Percentiles rank a stretch among this genome's conserved stretches.
Conservation (phyloP, 1,284 basidiomycete species). For the Hymenochaete sp. region DNA sequence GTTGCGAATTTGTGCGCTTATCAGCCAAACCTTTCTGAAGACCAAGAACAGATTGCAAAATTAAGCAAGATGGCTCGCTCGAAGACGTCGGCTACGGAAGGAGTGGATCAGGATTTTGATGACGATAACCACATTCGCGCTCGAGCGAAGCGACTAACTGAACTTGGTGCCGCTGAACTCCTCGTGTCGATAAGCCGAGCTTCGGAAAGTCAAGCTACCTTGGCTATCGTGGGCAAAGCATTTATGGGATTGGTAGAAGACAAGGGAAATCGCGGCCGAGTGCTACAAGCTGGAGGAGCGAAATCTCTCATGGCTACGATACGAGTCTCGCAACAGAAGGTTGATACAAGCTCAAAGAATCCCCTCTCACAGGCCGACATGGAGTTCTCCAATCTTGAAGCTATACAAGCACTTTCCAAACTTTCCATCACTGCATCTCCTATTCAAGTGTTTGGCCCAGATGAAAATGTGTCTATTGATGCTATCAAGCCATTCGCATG, state of each 20-base stretch:
- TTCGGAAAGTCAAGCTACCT: conserved; percentile 49
- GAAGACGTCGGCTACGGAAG: conserved; percentile 26
- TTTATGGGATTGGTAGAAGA: conserved; percentile 71
- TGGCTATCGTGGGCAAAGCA: conserved; percentile 43
- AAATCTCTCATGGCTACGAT: conserved; percentile 65
- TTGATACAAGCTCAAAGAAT: conserved; percentile 22
- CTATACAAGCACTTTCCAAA: conserved; percentile 87
- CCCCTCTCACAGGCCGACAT: conserved; percentile 25
- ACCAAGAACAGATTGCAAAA: conserved; percentile 74
- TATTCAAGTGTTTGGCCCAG: conserved; percentile 80
- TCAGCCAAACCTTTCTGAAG: conserved; percentile 61
- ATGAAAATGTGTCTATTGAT: conserved; percentile 68
- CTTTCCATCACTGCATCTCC: conserved; percentile 89
- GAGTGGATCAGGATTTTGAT: conserved; percentile 30
- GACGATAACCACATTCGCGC: conserved; percentile 55
- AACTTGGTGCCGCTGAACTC: conserved; percentile 54
- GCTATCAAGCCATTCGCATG: conserved; percentile 69
- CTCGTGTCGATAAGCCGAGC: conserved; percentile 49
- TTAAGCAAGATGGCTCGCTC: conserved; percentile 63
- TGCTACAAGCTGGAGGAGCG: conserved; percentile 79
- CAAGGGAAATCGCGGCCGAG: conserved; percentile 64
- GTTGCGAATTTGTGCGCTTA: conserved; percentile 67
- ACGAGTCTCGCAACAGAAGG: conserved; percentile 27
- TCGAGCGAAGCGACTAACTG: conserved; percentile 48
- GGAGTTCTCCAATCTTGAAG: conserved; percentile 46